Evolutionary conservation across 768 basidiomycete species (phyloP).

Genomic region (Mycena belliarum): DNA sequence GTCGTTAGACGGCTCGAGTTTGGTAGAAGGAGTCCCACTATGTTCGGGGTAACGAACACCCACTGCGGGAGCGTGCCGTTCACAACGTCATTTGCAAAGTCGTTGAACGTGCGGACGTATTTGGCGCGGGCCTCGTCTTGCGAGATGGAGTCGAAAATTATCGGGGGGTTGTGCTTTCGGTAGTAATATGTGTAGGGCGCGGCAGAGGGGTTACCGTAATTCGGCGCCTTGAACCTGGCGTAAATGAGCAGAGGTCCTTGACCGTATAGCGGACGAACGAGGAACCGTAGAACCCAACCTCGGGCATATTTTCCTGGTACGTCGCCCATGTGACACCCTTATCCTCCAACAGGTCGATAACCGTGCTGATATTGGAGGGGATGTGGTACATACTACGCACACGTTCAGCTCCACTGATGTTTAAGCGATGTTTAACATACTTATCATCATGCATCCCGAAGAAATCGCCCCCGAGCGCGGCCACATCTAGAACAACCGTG

Average conservation of each 20-base stretch:
- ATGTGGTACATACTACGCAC: constrained; percentile 29
- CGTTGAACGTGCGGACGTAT: constrained; percentile 62
- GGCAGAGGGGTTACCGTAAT: constrained; percentile 37
- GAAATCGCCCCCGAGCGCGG: not conserved
- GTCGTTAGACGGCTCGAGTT: not conserved
- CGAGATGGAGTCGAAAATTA: constrained; percentile 53
- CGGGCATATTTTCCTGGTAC: constrained; percentile 62
- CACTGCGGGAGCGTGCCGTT: constrained; percentile 55
- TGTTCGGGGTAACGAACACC: constrained; percentile 64
- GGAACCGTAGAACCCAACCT: constrained; percentile 46
- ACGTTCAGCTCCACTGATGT: not conserved
- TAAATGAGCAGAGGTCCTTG: not conserved
- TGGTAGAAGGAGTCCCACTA: constrained; percentile 21
- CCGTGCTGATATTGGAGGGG: constrained; percentile 51
- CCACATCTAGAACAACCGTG: not conserved
- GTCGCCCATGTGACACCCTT: constrained; percentile 28
- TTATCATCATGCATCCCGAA: constrained; percentile 39
- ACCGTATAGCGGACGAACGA: constrained; percentile 23
- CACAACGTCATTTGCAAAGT: constrained; percentile 52
- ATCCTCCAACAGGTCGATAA: constrained; percentile 30
- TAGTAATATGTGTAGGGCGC: constrained; percentile 49
- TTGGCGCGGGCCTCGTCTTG: constrained; percentile 39
- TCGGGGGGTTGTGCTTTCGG: constrained; percentile 58
- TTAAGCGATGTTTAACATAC: not conserved
- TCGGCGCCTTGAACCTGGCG: constrained; percentile 24